Percentiles rank a stretch among this genome's conserved stretches.
Conservation (phyloP, 163 green algal genomes). For the Scenedesmus sp. region DNA sequence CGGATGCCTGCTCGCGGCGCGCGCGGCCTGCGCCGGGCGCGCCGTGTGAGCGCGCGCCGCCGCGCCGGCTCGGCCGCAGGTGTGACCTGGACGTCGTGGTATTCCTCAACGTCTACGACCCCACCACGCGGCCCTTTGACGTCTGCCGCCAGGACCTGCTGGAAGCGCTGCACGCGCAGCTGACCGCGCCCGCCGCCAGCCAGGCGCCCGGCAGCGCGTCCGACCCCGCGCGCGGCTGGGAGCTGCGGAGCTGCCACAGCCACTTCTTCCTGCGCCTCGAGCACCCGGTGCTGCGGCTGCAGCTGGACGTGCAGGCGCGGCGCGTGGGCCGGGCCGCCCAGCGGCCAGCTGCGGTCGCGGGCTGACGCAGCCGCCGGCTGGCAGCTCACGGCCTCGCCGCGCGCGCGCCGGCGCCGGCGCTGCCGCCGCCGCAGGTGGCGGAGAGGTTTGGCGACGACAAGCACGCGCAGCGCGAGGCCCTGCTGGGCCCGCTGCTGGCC, state of each 20-base stretch:
- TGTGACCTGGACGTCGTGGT: constrained; percentile 26
- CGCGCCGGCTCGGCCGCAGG: too few species aligned
- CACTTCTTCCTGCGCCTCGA: constrained; percentile 3
- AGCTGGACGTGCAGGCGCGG: constrained; percentile 26
- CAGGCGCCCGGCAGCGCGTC: neutral
- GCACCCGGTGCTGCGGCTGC: constrained; percentile 3
- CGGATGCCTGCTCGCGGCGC: too few species aligned
- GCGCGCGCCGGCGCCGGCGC: neutral
- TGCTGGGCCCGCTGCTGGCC: neutral
- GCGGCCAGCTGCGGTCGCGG: too few species aligned
- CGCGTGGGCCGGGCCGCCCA: neutral
- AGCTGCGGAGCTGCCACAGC: neutral
- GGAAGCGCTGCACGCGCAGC: neutral
- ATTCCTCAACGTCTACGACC: neutral
- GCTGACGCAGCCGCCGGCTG: neutral
- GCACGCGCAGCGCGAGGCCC: neutral
- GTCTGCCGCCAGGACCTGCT: constrained; percentile 2
- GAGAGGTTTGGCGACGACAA: neutral
- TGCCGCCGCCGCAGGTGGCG: neutral
- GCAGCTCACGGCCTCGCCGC: neutral
- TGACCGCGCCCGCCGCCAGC: neutral
- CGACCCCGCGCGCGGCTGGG: neutral
- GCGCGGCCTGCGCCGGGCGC: too few species aligned
- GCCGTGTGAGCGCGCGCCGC: too few species aligned
- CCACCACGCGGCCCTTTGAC: neutral